Base-by-base conservation (phyloP, 208 protist species). In the Kentomonas sorsogonicus region DNA sequence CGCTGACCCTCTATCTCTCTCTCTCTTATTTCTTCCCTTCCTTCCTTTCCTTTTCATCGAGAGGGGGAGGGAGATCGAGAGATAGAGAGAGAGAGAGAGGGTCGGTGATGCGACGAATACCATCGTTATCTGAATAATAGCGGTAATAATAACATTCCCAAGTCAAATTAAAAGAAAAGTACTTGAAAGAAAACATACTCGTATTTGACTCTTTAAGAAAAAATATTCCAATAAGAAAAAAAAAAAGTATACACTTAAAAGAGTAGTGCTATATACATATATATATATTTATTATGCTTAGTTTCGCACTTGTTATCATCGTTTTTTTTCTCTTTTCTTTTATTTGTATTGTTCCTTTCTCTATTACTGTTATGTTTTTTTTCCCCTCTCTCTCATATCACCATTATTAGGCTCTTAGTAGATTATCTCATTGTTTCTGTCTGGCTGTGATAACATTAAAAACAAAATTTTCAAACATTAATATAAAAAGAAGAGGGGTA, bases 261-360 rank as follows among this genome's bases (percentile, higher is more conserved):
- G 13, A 41, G 3, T 4, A 41, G 2, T 22, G 38, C 44, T 15
- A 48, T 48, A 7, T 48, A 31, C 2, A 29, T 48, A 10, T 48
- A 29, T 48, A 29, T 48, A 27, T 41, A 46, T 26, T 22, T 46
- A 26, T 48, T 48, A 48, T 48, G 20, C 27, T 62, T 20, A 20
- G 53, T 36, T 30, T 58, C 33, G 33, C 33, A 36, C n/a, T n/a
- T n/a, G n/a, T n/a, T n/a, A n/a, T n/a, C n/a, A n/a, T n/a, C n/a
- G n/a, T 48, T 53, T n/a, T 58, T 47, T 67, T 43, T 43, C 36
- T 53, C 40, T 52, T 53, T 48, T 41, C 3, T 26, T 41, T 56
- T 71, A 22, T 52, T 45, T 58, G 68, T 63, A 1, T 56, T 52
- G 20, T 54, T 51, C 23, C 31, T 68, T 56, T 22, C 38, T 50